Base-by-base conservation (phyloP, 495 filamentous ascomycete genomes). In the Talaromyces borbonicus region DNA sequence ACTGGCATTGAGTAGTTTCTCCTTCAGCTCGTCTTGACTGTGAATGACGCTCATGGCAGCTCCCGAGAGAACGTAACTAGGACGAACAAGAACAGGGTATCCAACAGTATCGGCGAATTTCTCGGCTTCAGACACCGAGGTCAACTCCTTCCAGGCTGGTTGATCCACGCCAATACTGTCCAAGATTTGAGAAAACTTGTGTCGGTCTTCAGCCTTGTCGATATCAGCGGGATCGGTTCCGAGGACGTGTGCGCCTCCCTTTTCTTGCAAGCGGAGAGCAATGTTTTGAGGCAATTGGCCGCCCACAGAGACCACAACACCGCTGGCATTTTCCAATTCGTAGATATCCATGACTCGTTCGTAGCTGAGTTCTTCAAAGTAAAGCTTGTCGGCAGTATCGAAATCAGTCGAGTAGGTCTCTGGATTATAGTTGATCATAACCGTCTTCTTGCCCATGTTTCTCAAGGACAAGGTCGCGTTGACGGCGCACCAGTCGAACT, bases 321-420 rank as follows among this genome's bases (percentile, higher is more conserved):
- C 90, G 42, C 72, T 79, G 20, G 90, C 84, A 46, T 67, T 72
- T 71, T 97, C 90, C 14, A 97, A 75, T 62, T 96, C 90, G 61
- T 95, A 96, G 50, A 97, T 97, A 68, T 97, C 90, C 89, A 95
- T 95, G 29, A 95, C 90, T 56, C 88, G 81, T 71, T 97, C 90
- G 58, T 96, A 97, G 70, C 85, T 90, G 43, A 97, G 70, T 68
- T 97, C 90, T 61, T 97, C 90, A 56, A 97, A 97, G 66, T 97
- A 97, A 19, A 97, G 77, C 56, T 81, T 89, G 53, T 96, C 92
- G n/a, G 92, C 86, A 8, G 80, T 83, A 57, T 97, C 90, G 62
- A 85, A 94, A 66, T 97, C 90, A 37, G 92, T 97, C 42, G 68
- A 77, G 51, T 80, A 83, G 12, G 90, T 96, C 63, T 95, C 90